phyloP scores from a whole-genome alignment of 2,329 filamentous ascomycete genomes.

The Claviceps pazoutovae region DNA sequence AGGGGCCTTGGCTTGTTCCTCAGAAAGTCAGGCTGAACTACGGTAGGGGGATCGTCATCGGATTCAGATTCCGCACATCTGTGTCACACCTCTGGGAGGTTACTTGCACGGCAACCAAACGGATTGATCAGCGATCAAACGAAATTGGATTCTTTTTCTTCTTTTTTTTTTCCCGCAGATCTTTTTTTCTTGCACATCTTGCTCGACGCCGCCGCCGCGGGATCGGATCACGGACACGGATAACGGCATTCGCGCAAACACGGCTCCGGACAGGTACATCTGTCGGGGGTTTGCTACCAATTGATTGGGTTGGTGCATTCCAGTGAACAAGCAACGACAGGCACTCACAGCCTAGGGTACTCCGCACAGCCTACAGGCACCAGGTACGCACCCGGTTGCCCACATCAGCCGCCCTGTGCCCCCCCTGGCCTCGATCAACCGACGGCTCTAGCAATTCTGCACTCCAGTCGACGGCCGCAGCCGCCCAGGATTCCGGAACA shows the following conservation, averaged over 20 bases:
- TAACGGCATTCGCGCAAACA: too few species aligned
- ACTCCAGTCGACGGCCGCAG: slow-evolving; percentile 5
- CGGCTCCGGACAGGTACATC: not conserved
- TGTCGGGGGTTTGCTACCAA: not conserved
- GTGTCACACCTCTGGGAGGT: slow-evolving; percentile 2
- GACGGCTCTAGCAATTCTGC: slow-evolving; percentile 3
- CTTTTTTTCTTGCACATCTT: not conserved
- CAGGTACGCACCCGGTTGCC: slow-evolving; percentile 2
- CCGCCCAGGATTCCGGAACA: not conserved
- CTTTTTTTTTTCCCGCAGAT: not conserved
- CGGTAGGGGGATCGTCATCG: not conserved
- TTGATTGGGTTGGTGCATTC: not conserved
- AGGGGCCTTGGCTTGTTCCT: not conserved
- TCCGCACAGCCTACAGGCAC: not conserved
- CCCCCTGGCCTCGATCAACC: not conserved
- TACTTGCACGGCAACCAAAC: not conserved
- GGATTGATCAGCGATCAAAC: not conserved
- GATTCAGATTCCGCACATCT: not conserved
- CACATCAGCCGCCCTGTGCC: not conserved
- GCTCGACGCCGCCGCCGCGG: not conserved
- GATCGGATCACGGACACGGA: too few species aligned
- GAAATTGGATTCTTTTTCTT: not conserved
- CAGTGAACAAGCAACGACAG: not conserved
- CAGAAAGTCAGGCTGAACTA: not conserved
- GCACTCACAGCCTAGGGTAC: not conserved